A percentile compares a stretch with the other conserved stretches of the same genome.
Conservation (phyloP, 345 rosid species). For the Populus tremula region DNA sequence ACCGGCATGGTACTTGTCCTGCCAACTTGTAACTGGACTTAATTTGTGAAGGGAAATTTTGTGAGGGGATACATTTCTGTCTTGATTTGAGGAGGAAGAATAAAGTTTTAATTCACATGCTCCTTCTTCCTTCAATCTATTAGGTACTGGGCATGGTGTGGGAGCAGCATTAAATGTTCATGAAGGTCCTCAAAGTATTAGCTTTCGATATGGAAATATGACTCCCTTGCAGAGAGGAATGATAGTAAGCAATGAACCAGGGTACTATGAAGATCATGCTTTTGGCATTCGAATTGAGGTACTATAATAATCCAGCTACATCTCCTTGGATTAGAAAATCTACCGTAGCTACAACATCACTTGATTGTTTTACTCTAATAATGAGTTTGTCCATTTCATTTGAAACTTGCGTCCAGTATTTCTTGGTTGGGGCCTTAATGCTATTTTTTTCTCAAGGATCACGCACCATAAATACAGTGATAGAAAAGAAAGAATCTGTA, state of each 20-base stretch:
- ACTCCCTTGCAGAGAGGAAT: constrained; percentile 79
- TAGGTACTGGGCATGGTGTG: constrained; percentile 97
- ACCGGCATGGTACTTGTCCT: constrained; percentile 70
- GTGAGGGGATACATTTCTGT: background rate
- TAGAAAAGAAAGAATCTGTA: background rate
- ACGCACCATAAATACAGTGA: background rate
- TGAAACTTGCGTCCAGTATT: background rate
- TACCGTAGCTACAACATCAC: background rate
- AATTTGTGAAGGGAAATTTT: constrained; percentile 2
- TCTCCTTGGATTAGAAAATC: background rate
- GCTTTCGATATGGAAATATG: constrained; percentile 80
- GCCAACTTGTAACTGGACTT: constrained; percentile 7
- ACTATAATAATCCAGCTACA: background rate
- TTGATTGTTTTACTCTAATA: background rate
- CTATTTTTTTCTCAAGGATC: background rate
- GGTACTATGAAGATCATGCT: constrained; percentile 94
- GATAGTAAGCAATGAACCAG: constrained; percentile 98
- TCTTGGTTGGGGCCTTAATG: background rate
- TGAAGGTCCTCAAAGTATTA: constrained; percentile 98
- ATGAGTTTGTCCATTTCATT: background rate
- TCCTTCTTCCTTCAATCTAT: constrained; percentile 21
- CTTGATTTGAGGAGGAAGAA: background rate
- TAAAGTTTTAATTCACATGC: background rate
- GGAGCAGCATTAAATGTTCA: constrained; percentile 97
- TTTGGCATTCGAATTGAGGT: constrained; percentile 99